Base-by-base conservation (phyloP, 177 flowering plant genomes). In the Vitis hybrid region DNA sequence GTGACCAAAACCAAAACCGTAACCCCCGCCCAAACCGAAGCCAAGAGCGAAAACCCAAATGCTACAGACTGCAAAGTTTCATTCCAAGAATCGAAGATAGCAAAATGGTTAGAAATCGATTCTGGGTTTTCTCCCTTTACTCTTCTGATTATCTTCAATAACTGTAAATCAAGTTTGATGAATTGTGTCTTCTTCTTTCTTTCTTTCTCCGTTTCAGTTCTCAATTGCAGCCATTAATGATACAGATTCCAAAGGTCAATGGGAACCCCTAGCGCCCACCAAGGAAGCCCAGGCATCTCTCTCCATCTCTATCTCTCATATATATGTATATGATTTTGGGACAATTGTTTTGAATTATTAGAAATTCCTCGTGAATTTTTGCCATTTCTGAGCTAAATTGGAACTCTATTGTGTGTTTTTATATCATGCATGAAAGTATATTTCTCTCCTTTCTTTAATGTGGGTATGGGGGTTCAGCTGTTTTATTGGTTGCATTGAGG, bases 171-270 rank as follows among this genome's bases (percentile, higher is more conserved):
- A 40, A 40, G 46, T 11, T 55, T 72, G 19, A 40, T 57, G 17
- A 8, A 46, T 15, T 63, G 1, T 4, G 14, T 72, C 63, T 10
- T 50, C 24, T 24, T 24, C 30, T 27, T 27, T 27, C 30, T 73
- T 8, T 72, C 59, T 74, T 30, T 71, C 24, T 46, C 24, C 56
- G n/a, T 84, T 80, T 68, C 91, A 95, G 99, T 95, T 95, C 69
- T 88, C 98, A 67, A 89, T 91, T 63, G 83, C 98, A 12, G 99
- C 99, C 35, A 91, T 95, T 71, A 95, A 95, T 59, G 99, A 95
- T 73, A 84, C 90, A 0, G 94, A 93, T 40, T 83, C 97, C 14
- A 78, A 52, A 75, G 76, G 74, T 50, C 87, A 90, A 51, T 93
- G 97, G 96, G 96, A 95, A 70, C 92, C 96, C 30, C 72, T 93